These are phyloP conservation scores for Spinellus fusiger DNA, from an alignment of 192 early-diverging fungal species.

Conservation along the genomic window DNA sequence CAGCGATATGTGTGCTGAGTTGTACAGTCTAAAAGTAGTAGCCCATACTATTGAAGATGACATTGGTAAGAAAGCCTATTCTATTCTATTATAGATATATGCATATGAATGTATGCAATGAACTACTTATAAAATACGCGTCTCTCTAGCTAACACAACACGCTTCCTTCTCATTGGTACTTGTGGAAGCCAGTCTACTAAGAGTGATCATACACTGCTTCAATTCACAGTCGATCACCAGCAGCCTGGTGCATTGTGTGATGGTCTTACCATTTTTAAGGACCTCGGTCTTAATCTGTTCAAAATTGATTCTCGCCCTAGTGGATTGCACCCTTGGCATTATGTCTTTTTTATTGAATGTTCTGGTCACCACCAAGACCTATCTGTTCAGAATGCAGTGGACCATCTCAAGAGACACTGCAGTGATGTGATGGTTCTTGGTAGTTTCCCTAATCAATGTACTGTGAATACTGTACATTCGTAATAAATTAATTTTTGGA, in stretches of 20 bases:
- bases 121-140: too few species aligned
- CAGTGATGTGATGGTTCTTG: constrained; percentile 70
- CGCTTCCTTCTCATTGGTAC: constrained; percentile 87
- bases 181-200: constrained; percentile 58
- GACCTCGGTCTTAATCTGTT: constrained; percentile 77
- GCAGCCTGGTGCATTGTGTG: constrained; percentile 80
- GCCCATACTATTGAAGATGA: constrained; percentile 74
- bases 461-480: constrained; percentile 22
- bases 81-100: neutral
- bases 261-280: constrained; percentile 80
- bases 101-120: neutral
- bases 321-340: constrained; percentile 75
- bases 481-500: too few species aligned
- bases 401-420: constrained; percentile 65
- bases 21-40: constrained; percentile 77
- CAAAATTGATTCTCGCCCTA: constrained; percentile 88
- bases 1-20: constrained; percentile 65
- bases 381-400: constrained; percentile 59
- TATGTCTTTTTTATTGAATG: constrained; percentile 95
- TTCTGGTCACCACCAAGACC: constrained; percentile 71
- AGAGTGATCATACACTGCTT: constrained; percentile 71
- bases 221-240: constrained; percentile 91
- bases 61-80: constrained; percentile 39
- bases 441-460: constrained; percentile 71
- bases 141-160: constrained; percentile 74